Conservation (phyloP, 306 rosid genomes). For the Aeschynomene evenia region DNA sequence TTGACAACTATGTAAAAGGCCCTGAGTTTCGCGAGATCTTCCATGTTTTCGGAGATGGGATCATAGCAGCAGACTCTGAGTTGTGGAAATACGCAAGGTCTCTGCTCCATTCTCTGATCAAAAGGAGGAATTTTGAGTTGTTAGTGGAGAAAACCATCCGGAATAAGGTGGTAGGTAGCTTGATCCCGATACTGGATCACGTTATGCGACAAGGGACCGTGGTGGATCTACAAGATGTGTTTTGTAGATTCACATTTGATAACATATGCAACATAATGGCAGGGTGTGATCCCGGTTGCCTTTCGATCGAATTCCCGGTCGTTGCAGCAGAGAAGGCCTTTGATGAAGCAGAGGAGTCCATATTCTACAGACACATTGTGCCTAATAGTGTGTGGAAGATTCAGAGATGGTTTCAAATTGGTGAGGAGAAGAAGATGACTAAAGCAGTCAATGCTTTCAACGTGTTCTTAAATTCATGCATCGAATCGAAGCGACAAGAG, state of each 20-base stretch:
- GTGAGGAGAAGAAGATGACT: slow-evolving; percentile 36
- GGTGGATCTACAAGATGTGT: slow-evolving; percentile 43
- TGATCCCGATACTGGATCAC: slow-evolving; percentile 32
- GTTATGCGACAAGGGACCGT: not conserved
- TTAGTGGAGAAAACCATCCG: slow-evolving; percentile 22
- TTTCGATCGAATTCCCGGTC: slow-evolving; percentile 35
- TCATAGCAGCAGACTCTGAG: slow-evolving; percentile 35
- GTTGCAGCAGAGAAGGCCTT: slow-evolving; percentile 43
- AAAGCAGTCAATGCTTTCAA: slow-evolving; percentile 34
- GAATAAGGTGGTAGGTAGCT: slow-evolving; percentile 15
- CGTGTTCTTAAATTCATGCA: slow-evolving; percentile 23
- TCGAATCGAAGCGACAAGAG: slow-evolving; percentile 35
- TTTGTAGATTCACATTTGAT: slow-evolving; percentile 41
- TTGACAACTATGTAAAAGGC: slow-evolving; percentile 30
- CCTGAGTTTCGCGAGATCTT: slow-evolving; percentile 32
- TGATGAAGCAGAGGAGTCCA: slow-evolving; percentile 24
- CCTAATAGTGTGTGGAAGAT: slow-evolving; percentile 43
- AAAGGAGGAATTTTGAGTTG: not conserved
- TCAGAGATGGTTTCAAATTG: slow-evolving; percentile 42
- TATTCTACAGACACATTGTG: slow-evolving; percentile 32
- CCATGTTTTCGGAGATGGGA: slow-evolving; percentile 41
- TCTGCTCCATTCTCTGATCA: slow-evolving; percentile 23
- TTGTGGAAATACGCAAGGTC: slow-evolving; percentile 32
- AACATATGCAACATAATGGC: slow-evolving; percentile 30
- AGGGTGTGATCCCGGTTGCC: slow-evolving; percentile 42